Evolutionary conservation across 208 protist genomes (phyloP), one percentile per base, ranked within the genome.

Genomic region (Kentomonas sorsogonicus): DNA sequence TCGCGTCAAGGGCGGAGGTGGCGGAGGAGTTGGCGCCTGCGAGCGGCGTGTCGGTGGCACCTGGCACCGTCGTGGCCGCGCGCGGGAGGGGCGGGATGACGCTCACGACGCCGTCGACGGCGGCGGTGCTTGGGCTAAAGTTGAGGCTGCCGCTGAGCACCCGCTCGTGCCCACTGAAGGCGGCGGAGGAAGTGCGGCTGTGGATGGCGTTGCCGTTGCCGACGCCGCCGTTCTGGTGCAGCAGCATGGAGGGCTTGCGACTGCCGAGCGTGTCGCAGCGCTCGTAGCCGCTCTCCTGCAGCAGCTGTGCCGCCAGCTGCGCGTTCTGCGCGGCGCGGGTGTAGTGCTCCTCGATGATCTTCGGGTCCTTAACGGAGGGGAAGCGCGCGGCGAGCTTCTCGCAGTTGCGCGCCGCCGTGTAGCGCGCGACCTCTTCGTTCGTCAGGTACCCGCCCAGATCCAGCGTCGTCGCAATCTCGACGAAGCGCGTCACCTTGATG

Each of bases 381-480:
- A 86, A 91, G 47, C 77, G 76, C 39, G 30, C 46, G 30, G 66
- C 23, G 41, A 89, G 69, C 25, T 66, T 44, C 41, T 63, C 34
- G 7, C 84, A 34, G 13, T 43, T 60, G 36, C 60, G 66, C 29
- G 33, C 58, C n/a, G 53, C 34, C 50, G 26, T 62, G 66, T 89
- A 87, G 7, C 52, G 53, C 29, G 70, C 30, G 15, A 77, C 15
- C 7, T 86, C 70, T 3, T 73, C 63, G 27, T 45, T 54, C 25
- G 65, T 75, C 20, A 83, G 79, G 57, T 80, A 90, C 4, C 55
- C 64, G 29, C 56, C 57, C 18, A 94, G 50, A 60, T 94, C 77
- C 2, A 94, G 60, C 18, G 52, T 69, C 16, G 77, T 36, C 3
- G 77, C 72, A 29, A 94, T 81, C 16, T 64, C 31, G 15, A 94